Evolutionary conservation across 176 grass and related monocot genomes (phyloP), one percentile per base, ranked within the genome.

Genomic region (Tillandsia fasciculata): DNA sequence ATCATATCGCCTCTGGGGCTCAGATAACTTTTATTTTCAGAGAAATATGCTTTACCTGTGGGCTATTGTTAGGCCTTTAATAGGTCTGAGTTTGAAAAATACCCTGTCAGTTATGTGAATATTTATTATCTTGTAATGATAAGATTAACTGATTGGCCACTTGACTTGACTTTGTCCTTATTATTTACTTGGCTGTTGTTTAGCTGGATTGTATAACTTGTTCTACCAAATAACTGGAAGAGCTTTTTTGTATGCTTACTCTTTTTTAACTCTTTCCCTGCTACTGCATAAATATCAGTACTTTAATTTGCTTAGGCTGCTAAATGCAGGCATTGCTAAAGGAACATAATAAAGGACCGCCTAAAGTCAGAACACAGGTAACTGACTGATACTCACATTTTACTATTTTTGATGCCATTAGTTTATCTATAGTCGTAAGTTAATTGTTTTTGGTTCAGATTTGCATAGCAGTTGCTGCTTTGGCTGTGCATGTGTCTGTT

Each of bases 281-380:
- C 33, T 42, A 42, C 33, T 17, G 56, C 22, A 61, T 69, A 77
- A 10, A 61, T 69, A 5, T 59, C 10, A 12, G 2, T 52, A 49
- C 33, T 29, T 66, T 15, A 13, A 33, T 67, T 20, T 1, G 3
- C 8, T 26, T 47, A 54, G n/a, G 50, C 49, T 81, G 57, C 48
- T 24, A 65, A 69, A 78, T 80, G 69, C 80, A 99, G 94, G 72
- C 28, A 51, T 77, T 99, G 82, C 72, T 99, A 69, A 93, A 90
- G 81, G 90, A 88, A 70, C 82, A 93, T 79, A 90, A 85, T 64
- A 90, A 83, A 20, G 94, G 94, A 63, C 90, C 89, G 47, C 89
- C 80, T 49, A 99, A 93, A 86, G 94, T 99, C 72, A 87, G 94
- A 90, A 99, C 87, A 63, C 94, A 99, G 89, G 94, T 99, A 84